Evolutionary conservation across 2,329 filamentous ascomycete genomes (phyloP).

Genomic region (Truncatella angustata): DNA sequence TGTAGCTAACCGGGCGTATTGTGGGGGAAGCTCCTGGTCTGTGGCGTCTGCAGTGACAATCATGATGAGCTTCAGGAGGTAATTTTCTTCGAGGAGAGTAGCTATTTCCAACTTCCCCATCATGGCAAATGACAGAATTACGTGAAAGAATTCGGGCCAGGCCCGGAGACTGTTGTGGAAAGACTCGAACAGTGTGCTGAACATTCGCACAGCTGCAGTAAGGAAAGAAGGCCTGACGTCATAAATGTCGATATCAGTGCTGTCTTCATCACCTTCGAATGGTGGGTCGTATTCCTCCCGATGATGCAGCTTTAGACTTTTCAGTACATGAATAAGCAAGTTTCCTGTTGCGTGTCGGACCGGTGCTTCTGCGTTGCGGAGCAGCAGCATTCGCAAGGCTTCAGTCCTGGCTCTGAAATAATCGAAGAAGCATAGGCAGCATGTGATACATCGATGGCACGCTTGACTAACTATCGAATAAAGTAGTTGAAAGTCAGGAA

Average conservation of each 20-base stretch:
- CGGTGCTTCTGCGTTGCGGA: conserved; percentile 55
- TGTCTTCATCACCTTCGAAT: conserved; percentile 35
- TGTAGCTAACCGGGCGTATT: conserved; percentile 55
- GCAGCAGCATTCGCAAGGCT: conserved; percentile 62
- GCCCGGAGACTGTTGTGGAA: conserved; percentile 62
- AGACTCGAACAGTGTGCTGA: conserved; percentile 58
- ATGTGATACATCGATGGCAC: conserved; percentile 49
- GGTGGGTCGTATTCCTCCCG: conserved; percentile 41
- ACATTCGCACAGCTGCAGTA: conserved; percentile 39
- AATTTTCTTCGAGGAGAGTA: conserved; percentile 59
- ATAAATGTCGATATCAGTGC: conserved; percentile 31
- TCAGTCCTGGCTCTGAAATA: conserved; percentile 58
- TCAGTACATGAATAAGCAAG: too few species aligned
- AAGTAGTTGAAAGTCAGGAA: conserved; percentile 59
- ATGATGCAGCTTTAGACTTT: conserved; percentile 53
- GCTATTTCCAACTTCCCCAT: conserved; percentile 59
- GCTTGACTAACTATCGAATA: conserved; percentile 47
- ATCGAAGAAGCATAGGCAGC: conserved; percentile 57
- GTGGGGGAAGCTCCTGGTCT: conserved; percentile 45
- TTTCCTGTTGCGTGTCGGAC: conserved; percentile 56
- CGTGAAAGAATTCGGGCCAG: conserved; percentile 75
- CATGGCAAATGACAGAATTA: conserved; percentile 64
- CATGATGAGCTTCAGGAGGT: conserved; percentile 56
- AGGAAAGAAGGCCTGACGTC: conserved; percentile 30
- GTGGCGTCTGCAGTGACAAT: conserved; percentile 59